These are phyloP conservation scores for Calvatia gigantea DNA, from an alignment of 768 basidiomycete species.

Conservation along the genomic window DNA sequence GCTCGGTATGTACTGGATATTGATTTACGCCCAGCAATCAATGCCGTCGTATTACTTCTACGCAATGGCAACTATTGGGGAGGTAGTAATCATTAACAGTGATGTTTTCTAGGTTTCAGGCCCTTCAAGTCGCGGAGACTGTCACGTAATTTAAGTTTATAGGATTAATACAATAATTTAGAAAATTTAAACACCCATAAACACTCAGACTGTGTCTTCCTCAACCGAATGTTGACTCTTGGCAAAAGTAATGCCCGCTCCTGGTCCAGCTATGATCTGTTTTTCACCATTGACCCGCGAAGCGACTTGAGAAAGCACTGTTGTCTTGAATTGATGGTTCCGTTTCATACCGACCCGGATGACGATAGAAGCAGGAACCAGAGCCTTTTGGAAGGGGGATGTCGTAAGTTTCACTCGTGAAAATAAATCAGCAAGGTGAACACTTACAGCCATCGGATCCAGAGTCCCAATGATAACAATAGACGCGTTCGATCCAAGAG, in stretches of 20 bases:
- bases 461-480: background rate
- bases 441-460: background rate
- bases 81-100: too few relatives aligned
- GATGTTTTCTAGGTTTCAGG: too few relatives aligned
- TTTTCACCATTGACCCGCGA: background rate
- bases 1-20: too few relatives aligned
- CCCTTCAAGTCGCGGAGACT: too few relatives aligned
- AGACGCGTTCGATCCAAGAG: background rate
- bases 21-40: too few relatives aligned
- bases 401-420: background rate
- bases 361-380: background rate
- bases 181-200: too few relatives aligned
- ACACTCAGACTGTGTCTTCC: too few relatives aligned
- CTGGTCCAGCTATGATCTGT: background rate
- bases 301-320: background rate
- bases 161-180: too few relatives aligned
- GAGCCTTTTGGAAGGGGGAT: background rate
- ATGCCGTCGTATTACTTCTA: too few relatives aligned
- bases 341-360: background rate
- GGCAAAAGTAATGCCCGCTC: background rate
- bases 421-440: background rate
- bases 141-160: too few relatives aligned
- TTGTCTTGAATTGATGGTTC: background rate
- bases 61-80: too few relatives aligned
- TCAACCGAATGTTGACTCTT: background rate